These are phyloP conservation scores for Catharanthus roseus DNA, from an alignment of 257 asterid genomes.

Conservation along the genomic window DNA sequence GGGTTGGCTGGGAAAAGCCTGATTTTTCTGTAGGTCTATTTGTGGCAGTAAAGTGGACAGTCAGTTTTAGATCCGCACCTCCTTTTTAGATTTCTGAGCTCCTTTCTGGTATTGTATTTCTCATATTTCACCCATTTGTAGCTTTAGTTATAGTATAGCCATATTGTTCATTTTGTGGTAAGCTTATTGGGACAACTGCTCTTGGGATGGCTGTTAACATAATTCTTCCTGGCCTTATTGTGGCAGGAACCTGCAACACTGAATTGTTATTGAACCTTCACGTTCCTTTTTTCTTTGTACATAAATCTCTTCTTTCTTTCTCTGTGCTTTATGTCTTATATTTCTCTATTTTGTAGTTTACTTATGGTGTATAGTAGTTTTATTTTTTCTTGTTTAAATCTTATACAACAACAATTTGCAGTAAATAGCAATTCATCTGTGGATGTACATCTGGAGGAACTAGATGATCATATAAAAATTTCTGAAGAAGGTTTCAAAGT, in stretches of 20 bases:
- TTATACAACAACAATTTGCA: conserved; percentile 27
- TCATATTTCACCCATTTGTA: not conserved
- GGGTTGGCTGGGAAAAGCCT: not conserved
- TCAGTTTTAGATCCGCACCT: not conserved
- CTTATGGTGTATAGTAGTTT: not conserved
- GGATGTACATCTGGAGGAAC: conserved; percentile 51
- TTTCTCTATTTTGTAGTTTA: not conserved
- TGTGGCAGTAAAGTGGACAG: not conserved
- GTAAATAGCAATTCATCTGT: conserved; percentile 40
- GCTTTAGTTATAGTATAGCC: not conserved
- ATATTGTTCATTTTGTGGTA: not conserved
- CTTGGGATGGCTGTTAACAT: not conserved
- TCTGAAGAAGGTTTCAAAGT: conserved; percentile 50
- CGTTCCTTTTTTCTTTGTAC: not conserved
- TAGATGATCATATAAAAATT: conserved; percentile 42
- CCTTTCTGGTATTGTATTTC: not conserved
- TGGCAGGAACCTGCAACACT: not conserved
- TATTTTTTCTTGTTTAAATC: not conserved
- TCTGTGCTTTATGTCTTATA: not conserved
- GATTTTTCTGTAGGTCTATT: not conserved
- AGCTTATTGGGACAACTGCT: not conserved
- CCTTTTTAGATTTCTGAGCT: not conserved
- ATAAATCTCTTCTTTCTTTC: not conserved
- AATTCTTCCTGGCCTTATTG: not conserved
- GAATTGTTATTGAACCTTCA: not conserved